These are phyloP conservation scores for Rhizophagus sp. DNA, from an alignment of 192 early-diverging fungal genomes.

Conservation along the genomic window DNA sequence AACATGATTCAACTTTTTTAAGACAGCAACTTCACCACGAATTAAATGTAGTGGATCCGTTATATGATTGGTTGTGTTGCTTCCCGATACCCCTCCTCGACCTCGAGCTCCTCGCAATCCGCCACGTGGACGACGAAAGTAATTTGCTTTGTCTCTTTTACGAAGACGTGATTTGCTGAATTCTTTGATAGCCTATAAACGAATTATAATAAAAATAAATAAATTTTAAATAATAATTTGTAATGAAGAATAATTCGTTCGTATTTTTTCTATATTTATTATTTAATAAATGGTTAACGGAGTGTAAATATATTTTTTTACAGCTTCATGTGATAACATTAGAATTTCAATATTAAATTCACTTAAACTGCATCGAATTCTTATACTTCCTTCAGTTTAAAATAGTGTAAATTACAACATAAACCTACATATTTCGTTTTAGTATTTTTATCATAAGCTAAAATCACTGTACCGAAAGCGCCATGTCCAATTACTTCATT, in stretches of 20 bases:
- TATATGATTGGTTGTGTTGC: conserved; percentile 33
- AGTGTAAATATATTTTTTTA: too few species aligned
- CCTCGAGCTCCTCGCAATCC: conserved; percentile 56
- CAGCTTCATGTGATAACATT: too few species aligned
- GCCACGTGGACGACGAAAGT: conserved; percentile 52
- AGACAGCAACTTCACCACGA: conserved; percentile 85
- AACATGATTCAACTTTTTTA: conserved; percentile 91
- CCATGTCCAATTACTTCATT: conserved; percentile 80
- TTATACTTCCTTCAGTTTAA: not conserved
- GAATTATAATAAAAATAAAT: not conserved
- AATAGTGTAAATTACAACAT: not conserved
- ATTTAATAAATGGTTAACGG: too few species aligned
- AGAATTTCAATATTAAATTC: not conserved
- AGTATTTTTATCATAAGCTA: conserved; percentile 60
- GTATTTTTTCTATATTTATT: too few species aligned
- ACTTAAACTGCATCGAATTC: not conserved
- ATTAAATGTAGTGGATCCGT: conserved; percentile 84
- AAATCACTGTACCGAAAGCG: conserved; percentile 86
- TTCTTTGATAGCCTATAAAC: conserved; percentile 87
- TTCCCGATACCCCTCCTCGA: conserved; percentile 45
- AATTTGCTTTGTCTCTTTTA: conserved; percentile 62
- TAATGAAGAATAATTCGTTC: too few species aligned
- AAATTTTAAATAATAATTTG: too few species aligned
- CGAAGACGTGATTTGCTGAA: conserved; percentile 86
- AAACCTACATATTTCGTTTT: conserved; percentile 57